These are phyloP conservation scores for Naganishia antarctica DNA, from an alignment of 768 basidiomycete genomes.

Conservation along the genomic window DNA sequence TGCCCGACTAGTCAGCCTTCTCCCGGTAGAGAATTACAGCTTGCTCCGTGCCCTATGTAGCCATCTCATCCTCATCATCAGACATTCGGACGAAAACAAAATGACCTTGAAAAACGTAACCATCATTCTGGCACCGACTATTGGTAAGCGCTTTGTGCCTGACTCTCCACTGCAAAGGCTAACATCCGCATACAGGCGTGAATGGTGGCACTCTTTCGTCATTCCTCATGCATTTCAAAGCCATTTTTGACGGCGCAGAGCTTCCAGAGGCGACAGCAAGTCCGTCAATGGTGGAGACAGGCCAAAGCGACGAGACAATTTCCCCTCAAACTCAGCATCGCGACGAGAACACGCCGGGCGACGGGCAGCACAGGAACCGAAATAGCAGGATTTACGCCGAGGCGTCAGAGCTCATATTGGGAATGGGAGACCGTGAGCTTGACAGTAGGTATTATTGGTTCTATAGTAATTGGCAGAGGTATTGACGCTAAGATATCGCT, in stretches of 20 bases:
- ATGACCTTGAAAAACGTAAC: slow-evolving; percentile 96
- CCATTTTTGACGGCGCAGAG: slow-evolving; percentile 76
- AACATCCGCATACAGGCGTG: slow-evolving; percentile 54
- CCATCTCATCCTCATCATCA: slow-evolving; percentile 89
- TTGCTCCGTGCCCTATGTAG: slow-evolving; percentile 88
- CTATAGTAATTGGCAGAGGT: too few species aligned
- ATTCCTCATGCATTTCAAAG: slow-evolving; percentile 88
- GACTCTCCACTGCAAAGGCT: not conserved
- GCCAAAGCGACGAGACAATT: slow-evolving; percentile 46
- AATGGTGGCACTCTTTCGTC: slow-evolving; percentile 95
- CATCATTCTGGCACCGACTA: slow-evolving; percentile 94
- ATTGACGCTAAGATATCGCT: too few species aligned
- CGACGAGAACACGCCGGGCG: not conserved
- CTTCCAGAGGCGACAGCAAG: not conserved
- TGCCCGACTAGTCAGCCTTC: slow-evolving; percentile 72
- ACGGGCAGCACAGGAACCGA: slow-evolving; percentile 51
- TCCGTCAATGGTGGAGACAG: not conserved
- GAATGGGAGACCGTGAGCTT: slow-evolving; percentile 65
- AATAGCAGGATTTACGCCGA: slow-evolving; percentile 80
- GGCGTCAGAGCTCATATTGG: slow-evolving; percentile 76
- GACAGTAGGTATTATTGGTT: slow-evolving; percentile 55
- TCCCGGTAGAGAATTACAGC: slow-evolving; percentile 89
- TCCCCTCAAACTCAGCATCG: not conserved
- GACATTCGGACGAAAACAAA: slow-evolving; percentile 84
- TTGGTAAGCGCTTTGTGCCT: slow-evolving; percentile 51